Evolutionary conservation across 768 basidiomycete genomes (phyloP).

Genomic region (Hirschioporus abietinus): DNA sequence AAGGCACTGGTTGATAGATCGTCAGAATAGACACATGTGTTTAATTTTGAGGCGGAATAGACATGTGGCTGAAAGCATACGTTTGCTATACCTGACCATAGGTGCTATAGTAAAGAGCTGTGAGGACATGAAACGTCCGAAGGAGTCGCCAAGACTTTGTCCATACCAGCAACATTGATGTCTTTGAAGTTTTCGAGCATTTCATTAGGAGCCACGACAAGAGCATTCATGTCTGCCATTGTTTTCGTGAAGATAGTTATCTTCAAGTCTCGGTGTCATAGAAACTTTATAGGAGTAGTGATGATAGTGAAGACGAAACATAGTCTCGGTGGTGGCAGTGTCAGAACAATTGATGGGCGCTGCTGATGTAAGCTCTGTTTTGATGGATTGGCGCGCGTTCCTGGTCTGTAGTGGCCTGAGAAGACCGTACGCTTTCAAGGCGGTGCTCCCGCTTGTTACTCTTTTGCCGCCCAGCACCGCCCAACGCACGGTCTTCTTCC

Average conservation of each 20-base stretch:
- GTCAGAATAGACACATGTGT: background rate
- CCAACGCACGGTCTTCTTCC: background rate
- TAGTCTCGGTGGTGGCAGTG: no score
- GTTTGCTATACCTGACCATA: conserved; percentile 37
- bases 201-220: conserved; percentile 22
- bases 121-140: background rate
- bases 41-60: background rate
- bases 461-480: background rate
- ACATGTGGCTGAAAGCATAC: conserved; percentile 9
- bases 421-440: background rate
- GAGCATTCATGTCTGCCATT: background rate
- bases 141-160: background rate
- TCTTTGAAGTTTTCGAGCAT: conserved; percentile 26
- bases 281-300: no score
- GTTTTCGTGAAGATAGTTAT: background rate
- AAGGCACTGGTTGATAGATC: conserved; percentile 25
- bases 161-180: conserved; percentile 29
- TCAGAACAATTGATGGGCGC: background rate
- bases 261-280: no score
- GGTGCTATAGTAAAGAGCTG: conserved; percentile 21
- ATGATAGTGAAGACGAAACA: no score
- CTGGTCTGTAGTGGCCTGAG: background rate
- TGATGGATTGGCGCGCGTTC: background rate
- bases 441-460: background rate
- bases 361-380: background rate